Percentiles rank a stretch among this genome's conserved stretches.
These are phyloP conservation scores for Selaginella moellendorffii DNA, from an alignment of 75 land plant species.

Conservation along the genomic window DNA sequence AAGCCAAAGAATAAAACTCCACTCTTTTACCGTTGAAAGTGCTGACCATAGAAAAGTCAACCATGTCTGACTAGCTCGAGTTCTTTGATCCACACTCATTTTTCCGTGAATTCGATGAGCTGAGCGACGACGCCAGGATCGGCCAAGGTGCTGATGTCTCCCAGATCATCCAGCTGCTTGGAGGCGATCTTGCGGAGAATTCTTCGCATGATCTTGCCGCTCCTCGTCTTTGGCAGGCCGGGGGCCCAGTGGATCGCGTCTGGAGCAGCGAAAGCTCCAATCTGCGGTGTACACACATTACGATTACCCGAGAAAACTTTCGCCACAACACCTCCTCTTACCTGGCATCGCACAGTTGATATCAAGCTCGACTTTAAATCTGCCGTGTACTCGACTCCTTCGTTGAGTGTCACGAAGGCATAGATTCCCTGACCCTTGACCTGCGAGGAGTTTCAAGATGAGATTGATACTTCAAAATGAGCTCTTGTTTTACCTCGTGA, in stretches of 20 bases:
- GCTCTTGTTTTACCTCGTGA: constrained; percentile 80
- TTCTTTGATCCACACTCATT: no score
- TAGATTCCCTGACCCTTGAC: constrained; percentile 95
- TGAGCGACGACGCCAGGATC: constrained; percentile 81
- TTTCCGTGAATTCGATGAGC: constrained; percentile 41
- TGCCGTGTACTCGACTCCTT: constrained; percentile 74
- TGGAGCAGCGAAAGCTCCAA: constrained; percentile 94
- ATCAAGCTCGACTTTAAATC: constrained; percentile 61
- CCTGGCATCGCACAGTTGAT: constrained; percentile 62
- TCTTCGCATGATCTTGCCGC: constrained; percentile 98
- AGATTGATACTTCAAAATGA: not conserved
- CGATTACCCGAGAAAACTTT: no score
- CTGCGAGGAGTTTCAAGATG: constrained; percentile 18
- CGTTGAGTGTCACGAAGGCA: constrained; percentile 85
- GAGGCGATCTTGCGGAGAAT: constrained; percentile 87
- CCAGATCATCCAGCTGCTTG: constrained; percentile 68
- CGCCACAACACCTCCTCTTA: no score
- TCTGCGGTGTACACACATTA: constrained; percentile 28
- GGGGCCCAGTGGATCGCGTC: constrained; percentile 96
- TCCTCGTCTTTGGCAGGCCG: constrained; percentile 89
- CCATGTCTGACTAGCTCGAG: no score
- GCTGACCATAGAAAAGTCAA: no score
- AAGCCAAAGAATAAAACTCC: no score
- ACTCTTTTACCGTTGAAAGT: no score
- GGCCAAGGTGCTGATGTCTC: constrained; percentile 92